Conservation (phyloP, 179 eudicot species). For the Vitellaria paradoxa region DNA sequence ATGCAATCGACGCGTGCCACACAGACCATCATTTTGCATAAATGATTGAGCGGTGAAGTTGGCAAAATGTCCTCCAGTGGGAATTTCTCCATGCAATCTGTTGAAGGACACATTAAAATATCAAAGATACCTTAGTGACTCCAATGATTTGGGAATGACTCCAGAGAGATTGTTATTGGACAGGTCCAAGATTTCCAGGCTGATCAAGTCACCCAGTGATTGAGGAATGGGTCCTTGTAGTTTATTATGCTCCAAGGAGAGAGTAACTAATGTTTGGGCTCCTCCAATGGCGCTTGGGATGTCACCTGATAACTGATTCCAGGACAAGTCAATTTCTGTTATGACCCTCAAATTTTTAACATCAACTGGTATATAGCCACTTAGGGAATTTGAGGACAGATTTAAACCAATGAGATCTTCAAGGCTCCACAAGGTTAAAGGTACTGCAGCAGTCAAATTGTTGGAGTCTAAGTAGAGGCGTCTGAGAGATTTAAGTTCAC, state of each 20-base stretch:
- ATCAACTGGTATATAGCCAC: neutral
- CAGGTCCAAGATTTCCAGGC: slow-evolving; percentile 18
- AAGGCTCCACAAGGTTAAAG: slow-evolving; percentile 17
- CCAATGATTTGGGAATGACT: slow-evolving; percentile 14
- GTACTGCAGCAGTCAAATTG: slow-evolving; percentile 22
- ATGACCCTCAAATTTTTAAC: neutral
- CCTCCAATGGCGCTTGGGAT: slow-evolving; percentile 13
- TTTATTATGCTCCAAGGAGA: slow-evolving; percentile 20
- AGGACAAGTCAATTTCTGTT: slow-evolving; percentile 1
- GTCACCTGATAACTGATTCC: slow-evolving; percentile 11
- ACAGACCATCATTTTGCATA: slow-evolving; percentile 20
- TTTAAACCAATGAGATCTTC: neutral
- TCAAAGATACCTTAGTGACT: slow-evolving; percentile 8
- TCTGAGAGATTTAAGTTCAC: slow-evolving; percentile 23
- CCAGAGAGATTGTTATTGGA: slow-evolving; percentile 13
- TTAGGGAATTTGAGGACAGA: slow-evolving; percentile 10
- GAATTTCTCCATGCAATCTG: slow-evolving; percentile 10
- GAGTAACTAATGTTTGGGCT: neutral
- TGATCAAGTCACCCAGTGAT: slow-evolving; percentile 14
- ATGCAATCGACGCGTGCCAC: slow-evolving; percentile 16
- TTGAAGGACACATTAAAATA: slow-evolving; percentile 15
- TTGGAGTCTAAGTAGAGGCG: slow-evolving; percentile 25
- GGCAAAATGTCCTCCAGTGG: slow-evolving; percentile 5
- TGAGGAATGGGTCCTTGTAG: slow-evolving; percentile 24
- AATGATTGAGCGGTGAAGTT: slow-evolving; percentile 14